A percentile compares a stretch with the other conserved stretches of the same genome.
phyloP scores from a whole-genome alignment of 495 filamentous ascomycete species.

The Usnea hakonensis region DNA sequence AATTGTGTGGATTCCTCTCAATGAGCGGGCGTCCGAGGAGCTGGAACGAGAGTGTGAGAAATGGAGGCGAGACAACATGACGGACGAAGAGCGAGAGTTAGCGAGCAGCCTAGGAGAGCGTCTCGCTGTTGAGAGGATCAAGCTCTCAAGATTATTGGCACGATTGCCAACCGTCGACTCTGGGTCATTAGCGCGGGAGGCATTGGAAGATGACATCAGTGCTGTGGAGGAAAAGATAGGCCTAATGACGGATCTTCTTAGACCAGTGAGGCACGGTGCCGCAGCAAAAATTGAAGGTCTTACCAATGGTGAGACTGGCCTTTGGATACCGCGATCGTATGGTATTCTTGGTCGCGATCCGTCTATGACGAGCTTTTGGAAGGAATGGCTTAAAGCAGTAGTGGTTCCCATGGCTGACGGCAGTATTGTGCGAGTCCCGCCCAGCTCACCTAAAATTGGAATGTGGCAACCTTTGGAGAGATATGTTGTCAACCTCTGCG shows the following conservation, averaged over 20 bases:
- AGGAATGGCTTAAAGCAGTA: constrained; percentile 92
- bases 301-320: constrained; percentile 89
- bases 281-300: constrained; percentile 96
- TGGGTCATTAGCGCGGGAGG: constrained; percentile 71
- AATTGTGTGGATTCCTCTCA: constrained; percentile 87
- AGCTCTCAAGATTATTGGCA: constrained; percentile 78
- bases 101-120: constrained; percentile 88
- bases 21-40: constrained; percentile 70
- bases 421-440: constrained; percentile 68
- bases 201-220: constrained; percentile 87
- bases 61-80: constrained; percentile 95
- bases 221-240: constrained; percentile 94
- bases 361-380: constrained; percentile 88
- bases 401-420: constrained; percentile 93
- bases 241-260: constrained; percentile 89
- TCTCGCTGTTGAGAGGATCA: constrained; percentile 80
- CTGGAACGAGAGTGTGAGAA: constrained; percentile 87
- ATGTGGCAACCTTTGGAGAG: constrained; percentile 93
- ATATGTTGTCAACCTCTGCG: constrained; percentile 96
- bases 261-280: constrained; percentile 86
- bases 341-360: constrained; percentile 84
- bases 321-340: constrained; percentile 93
- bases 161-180: constrained; percentile 71
- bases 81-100: constrained; percentile 85
- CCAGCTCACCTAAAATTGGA: constrained; percentile 85